Conservation (phyloP, 2,329 filamentous ascomycete species). For the Pseudocercospora eumusae region DNA sequence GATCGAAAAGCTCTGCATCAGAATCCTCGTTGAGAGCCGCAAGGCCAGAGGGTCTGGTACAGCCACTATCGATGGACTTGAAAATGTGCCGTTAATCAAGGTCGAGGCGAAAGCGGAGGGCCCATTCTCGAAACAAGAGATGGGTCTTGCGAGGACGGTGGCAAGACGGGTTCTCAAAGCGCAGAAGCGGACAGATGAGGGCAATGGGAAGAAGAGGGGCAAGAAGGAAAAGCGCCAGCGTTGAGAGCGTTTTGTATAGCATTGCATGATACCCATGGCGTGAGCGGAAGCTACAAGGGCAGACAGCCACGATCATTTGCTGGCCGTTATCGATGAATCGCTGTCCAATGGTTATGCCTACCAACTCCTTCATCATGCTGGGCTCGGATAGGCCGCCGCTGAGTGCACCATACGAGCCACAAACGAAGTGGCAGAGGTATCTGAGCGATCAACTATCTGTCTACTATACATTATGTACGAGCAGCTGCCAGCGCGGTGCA, state of each 20-base stretch:
- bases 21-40: conserved; percentile 21
- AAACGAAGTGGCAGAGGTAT: too few species aligned
- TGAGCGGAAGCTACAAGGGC: not conserved
- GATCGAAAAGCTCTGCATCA: conserved; percentile 15
- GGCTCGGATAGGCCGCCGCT: too few species aligned
- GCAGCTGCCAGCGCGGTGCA: too few species aligned
- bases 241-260: not conserved
- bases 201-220: conserved; percentile 12
- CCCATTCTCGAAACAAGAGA: conserved; percentile 22
- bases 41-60: conserved; percentile 9
- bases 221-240: conserved; percentile 9
- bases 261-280: not conserved
- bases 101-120: conserved; percentile 9
- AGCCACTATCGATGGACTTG: conserved; percentile 18
- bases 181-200: conserved; percentile 21
- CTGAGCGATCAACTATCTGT: too few species aligned
- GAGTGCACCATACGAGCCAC: too few species aligned
- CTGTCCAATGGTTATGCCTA: too few species aligned
- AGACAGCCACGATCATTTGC: not conserved
- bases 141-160: conserved; percentile 19
- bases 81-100: conserved; percentile 21
- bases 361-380: too few species aligned
- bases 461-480: too few species aligned
- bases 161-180: conserved; percentile 25
- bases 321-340: not conserved